phyloP scores from a whole-genome alignment of 306 rosid species.

The Inga leiocalycina region DNA sequence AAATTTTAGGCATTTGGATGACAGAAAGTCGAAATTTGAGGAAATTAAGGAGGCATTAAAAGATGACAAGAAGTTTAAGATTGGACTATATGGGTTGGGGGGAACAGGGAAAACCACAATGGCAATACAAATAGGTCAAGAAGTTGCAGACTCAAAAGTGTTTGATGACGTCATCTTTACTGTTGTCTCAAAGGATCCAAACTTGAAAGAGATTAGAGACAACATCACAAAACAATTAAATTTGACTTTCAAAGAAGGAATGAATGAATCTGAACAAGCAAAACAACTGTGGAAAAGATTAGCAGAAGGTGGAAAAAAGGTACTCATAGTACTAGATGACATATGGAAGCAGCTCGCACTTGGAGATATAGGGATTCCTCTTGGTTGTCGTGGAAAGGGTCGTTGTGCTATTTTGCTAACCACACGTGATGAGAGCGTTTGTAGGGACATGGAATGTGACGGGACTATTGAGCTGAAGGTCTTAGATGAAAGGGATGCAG shows the following conservation, averaged over 20 bases:
- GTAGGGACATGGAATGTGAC: neutral
- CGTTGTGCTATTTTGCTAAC: constrained; percentile 13
- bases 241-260: too few species aligned
- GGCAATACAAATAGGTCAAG: neutral
- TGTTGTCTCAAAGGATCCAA: neutral
- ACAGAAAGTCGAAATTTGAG: neutral
- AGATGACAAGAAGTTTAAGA: neutral
- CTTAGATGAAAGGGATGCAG: neutral
- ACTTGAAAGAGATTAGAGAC: constrained; percentile 15
- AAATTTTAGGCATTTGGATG: neutral
- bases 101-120: neutral
- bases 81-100: neutral
- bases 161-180: constrained; percentile 1
- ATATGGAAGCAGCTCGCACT: neutral
- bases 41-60: constrained; percentile 3
- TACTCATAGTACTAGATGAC: constrained; percentile 38
- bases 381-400: neutral
- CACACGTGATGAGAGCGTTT: neutral
- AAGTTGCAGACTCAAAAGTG: neutral
- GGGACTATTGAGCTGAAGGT: neutral
- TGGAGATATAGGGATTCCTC: neutral
- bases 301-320: neutral
- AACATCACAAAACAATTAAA: constrained; percentile 17
- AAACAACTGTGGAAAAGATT: neutral
- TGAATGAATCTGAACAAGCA: neutral